Conservation (phyloP, 495 filamentous ascomycete species). For the Xylaria bambusicola region DNA sequence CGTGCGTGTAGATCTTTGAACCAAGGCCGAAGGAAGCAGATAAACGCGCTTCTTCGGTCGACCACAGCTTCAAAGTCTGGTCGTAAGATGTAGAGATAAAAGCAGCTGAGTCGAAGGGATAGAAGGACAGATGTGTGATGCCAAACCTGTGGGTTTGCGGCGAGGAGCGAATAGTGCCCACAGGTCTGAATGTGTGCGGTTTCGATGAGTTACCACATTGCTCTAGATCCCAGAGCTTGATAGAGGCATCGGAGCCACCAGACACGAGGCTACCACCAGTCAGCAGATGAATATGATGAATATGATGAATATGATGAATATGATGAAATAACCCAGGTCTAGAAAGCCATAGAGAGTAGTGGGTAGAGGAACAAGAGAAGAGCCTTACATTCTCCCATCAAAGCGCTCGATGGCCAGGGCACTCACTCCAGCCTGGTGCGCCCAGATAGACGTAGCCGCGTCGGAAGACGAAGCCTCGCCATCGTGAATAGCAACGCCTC, state of each 20-base stretch:
- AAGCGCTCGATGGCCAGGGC: constrained; percentile 74
- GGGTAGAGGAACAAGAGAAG: not conserved
- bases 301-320: too few species aligned
- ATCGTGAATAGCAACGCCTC: constrained; percentile 26
- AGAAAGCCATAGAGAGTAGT: not conserved
- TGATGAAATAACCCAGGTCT: too few species aligned
- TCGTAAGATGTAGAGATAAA: constrained; percentile 87
- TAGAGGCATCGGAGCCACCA: constrained; percentile 75
- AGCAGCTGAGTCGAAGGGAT: constrained; percentile 78
- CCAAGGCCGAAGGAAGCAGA: constrained; percentile 71
- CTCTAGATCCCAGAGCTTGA: constrained; percentile 84
- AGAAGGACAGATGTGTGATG: constrained; percentile 83
- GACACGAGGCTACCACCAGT: constrained; percentile 67
- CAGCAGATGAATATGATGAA: constrained; percentile 18
- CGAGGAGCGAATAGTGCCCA: constrained; percentile 40
- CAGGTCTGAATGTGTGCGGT: constrained; percentile 52
- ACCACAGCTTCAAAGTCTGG: constrained; percentile 77
- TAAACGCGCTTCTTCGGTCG: constrained; percentile 59
- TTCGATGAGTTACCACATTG: constrained; percentile 37
- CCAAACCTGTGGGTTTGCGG: constrained; percentile 64
- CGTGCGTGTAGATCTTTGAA: constrained; percentile 73
- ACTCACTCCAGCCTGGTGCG: constrained; percentile 76
- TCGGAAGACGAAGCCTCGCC: constrained; percentile 24
- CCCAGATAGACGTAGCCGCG: constrained; percentile 42
- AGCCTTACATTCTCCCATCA: constrained; percentile 70